Percentiles rank a stretch among this genome's conserved stretches.
phyloP scores from a whole-genome alignment of 352 stramenopile species.

The Phytophthora constricta region DNA sequence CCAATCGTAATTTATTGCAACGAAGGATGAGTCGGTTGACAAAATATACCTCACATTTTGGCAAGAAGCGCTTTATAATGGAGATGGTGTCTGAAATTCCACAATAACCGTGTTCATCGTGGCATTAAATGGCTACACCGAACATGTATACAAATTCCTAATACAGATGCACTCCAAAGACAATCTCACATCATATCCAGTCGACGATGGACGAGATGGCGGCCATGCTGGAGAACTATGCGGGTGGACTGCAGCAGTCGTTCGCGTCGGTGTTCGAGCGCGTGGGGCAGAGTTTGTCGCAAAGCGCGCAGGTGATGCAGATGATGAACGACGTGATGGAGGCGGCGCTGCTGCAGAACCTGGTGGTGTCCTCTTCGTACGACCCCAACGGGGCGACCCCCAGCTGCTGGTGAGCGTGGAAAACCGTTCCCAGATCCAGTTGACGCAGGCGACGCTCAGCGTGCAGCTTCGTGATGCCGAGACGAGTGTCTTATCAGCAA shows the following conservation, averaged over 20 bases:
- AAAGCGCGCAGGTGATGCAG: conserved; percentile 76
- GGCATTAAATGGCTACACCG: too few relatives aligned
- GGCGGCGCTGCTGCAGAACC: conserved; percentile 72
- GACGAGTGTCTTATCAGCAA: conserved; percentile 20
- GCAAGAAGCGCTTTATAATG: background rate
- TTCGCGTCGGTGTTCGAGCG: conserved; percentile 76
- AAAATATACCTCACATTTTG: conserved; percentile 12
- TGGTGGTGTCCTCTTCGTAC: conserved; percentile 42
- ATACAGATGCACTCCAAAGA: background rate
- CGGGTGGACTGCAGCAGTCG: conserved; percentile 71
- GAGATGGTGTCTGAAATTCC: too few relatives aligned
- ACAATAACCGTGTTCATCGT: too few relatives aligned
- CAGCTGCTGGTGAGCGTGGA: conserved; percentile 43
- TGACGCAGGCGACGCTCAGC: conserved; percentile 40
- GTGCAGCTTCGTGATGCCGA: conserved; percentile 18
- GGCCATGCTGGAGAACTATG: conserved; percentile 63
- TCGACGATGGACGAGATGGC: conserved; percentile 73
- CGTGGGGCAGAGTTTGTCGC: conserved; percentile 67
- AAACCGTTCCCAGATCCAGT: conserved; percentile 68
- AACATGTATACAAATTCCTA: background rate
- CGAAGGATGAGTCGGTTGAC: conserved; percentile 47
- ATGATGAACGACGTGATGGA: conserved; percentile 90
- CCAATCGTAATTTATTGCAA: conserved; percentile 52
- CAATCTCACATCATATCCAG: background rate
- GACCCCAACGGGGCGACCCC: conserved; percentile 6